phyloP scores from a whole-genome alignment of 495 filamentous ascomycete genomes.

The Penicillium soppii region DNA sequence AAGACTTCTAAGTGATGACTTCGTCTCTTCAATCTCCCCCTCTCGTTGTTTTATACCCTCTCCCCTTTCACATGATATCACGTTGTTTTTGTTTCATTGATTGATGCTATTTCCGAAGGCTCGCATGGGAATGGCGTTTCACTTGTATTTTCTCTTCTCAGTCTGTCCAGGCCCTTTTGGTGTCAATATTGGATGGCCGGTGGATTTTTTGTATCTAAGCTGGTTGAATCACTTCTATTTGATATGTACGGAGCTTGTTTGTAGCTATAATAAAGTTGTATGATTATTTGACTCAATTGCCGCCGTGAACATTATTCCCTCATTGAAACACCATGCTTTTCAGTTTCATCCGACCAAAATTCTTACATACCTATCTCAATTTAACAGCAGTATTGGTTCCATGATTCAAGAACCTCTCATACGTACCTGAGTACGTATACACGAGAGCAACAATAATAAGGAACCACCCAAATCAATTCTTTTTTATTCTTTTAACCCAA shows the following conservation, averaged over 20 bases:
- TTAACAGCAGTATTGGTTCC: no score
- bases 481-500: no score
- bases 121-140: constrained; percentile 46
- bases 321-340: no score
- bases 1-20: constrained; percentile 77
- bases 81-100: constrained; percentile 25
- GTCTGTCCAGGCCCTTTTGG: constrained; percentile 18
- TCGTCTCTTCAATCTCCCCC: constrained; percentile 23
- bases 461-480: no score
- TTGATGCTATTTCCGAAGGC: constrained; percentile 33
- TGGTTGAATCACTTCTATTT: constrained; percentile 17
- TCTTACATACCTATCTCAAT: no score
- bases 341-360: no score
- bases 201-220: constrained; percentile 31
- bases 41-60: constrained; percentile 32
- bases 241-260: constrained; percentile 2
- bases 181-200: constrained; percentile 29
- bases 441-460: no score
- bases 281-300: neutral
- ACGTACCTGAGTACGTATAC: no score
- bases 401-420: no score
- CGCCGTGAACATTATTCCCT: no score
- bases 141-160: constrained; percentile 19
- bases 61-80: constrained; percentile 25
- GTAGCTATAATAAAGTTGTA: neutral